These are phyloP conservation scores for Hippophae rhamnoides DNA, from an alignment of 306 rosid species.

Conservation along the genomic window DNA sequence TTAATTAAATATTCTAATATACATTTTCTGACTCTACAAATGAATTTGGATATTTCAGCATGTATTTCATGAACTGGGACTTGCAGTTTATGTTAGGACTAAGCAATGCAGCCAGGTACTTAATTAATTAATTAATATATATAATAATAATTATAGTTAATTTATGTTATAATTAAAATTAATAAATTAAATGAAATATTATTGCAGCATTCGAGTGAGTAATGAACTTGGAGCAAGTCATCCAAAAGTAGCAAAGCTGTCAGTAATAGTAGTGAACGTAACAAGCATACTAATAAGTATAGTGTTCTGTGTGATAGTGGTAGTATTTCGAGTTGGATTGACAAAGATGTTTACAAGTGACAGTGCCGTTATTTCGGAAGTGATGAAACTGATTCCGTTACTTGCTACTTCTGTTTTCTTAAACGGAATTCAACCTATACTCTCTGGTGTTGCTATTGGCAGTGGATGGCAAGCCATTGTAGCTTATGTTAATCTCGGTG, in stretches of 20 bases:
- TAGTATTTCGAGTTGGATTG: slow-evolving; percentile 30
- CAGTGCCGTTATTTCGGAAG: slow-evolving; percentile 33
- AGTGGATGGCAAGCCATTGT: slow-evolving; percentile 73
- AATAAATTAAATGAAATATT: background rate
- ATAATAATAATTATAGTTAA: too few species aligned
- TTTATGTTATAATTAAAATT: background rate
- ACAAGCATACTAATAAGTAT: slow-evolving; percentile 46
- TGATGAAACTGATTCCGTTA: slow-evolving; percentile 41
- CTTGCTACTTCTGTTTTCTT: slow-evolving; percentile 61
- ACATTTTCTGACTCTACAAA: background rate
- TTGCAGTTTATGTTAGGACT: slow-evolving; percentile 62
- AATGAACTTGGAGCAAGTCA: slow-evolving; percentile 70
- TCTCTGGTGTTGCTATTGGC: slow-evolving; percentile 69
- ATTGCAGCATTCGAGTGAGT: slow-evolving; percentile 51
- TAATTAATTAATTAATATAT: slow-evolving; percentile 8
- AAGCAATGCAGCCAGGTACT: slow-evolving; percentile 61
- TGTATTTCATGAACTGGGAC: slow-evolving; percentile 53
- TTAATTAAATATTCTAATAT: background rate
- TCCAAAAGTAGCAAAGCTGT: slow-evolving; percentile 53
- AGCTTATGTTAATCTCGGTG: slow-evolving; percentile 52
- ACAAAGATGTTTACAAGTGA: slow-evolving; percentile 49
- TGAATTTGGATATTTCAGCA: background rate
- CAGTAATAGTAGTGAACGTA: slow-evolving; percentile 26
- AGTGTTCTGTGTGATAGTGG: slow-evolving; percentile 31
- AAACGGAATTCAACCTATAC: slow-evolving; percentile 57